Evolutionary conservation across 83 land plant genomes (phyloP).

Genomic region (Isoetes engelmannii): DNA sequence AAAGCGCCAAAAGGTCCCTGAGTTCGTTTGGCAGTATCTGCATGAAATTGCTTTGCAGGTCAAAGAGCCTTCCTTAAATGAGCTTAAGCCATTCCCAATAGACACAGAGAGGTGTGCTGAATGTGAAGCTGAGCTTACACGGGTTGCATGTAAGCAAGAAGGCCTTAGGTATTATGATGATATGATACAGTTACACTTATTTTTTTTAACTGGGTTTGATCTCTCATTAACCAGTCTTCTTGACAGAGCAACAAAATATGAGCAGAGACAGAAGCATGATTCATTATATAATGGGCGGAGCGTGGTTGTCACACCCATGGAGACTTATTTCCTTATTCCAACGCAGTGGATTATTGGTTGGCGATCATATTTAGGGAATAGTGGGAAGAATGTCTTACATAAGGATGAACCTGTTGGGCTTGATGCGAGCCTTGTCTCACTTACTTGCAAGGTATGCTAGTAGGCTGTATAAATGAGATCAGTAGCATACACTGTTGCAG

Average conservation of each 20-base stretch:
- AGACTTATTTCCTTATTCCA: conserved; percentile 62
- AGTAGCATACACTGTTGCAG: too few relatives aligned
- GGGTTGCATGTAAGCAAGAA: conserved; percentile 52
- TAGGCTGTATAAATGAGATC: background rate
- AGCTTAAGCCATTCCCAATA: conserved; percentile 45
- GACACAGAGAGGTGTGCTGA: conserved; percentile 45
- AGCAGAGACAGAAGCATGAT: conserved; percentile 82
- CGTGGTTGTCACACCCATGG: conserved; percentile 41
- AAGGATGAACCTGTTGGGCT: conserved; percentile 54
- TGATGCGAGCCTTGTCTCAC: conserved; percentile 46
- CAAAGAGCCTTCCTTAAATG: conserved; percentile 40
- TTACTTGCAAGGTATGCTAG: conserved; percentile 44
- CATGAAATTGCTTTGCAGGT: conserved; percentile 43
- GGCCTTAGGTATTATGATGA: conserved; percentile 44
- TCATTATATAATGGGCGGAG: conserved; percentile 50
- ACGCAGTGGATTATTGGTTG: conserved; percentile 70
- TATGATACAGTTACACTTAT: background rate
- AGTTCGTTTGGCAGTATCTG: conserved; percentile 63
- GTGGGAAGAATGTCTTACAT: conserved; percentile 53
- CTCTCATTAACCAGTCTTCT: background rate
- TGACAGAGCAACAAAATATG: conserved; percentile 62
- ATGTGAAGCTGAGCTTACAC: conserved; percentile 51
- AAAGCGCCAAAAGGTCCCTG: conserved; percentile 70
- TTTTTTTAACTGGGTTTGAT: background rate
- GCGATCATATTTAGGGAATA: conserved; percentile 62